Percentiles rank a stretch among this genome's conserved stretches.
phyloP scores from a whole-genome alignment of 1,284 basidiomycete genomes.

The Xerocomus nothofagi region DNA sequence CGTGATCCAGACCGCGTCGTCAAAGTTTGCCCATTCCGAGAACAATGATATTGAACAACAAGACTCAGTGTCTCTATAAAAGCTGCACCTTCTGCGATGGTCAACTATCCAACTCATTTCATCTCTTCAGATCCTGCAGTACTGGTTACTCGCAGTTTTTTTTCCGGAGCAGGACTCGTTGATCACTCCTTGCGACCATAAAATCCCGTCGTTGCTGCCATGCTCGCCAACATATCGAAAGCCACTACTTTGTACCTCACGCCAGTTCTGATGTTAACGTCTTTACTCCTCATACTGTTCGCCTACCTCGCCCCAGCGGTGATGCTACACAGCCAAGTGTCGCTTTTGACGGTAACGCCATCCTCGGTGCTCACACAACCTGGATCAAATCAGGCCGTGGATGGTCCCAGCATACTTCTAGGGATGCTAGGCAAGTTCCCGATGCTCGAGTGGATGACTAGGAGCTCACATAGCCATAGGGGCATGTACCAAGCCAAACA shows the following conservation, averaged over 20 bases:
- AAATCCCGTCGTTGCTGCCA: conserved; percentile 17
- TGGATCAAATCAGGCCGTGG: conserved; percentile 44
- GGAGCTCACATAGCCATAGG: conserved; percentile 42
- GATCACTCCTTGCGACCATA: conserved; percentile 3
- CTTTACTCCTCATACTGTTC: conserved; percentile 63
- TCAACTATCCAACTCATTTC: background rate
- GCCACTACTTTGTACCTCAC: conserved; percentile 67
- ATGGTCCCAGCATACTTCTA: conserved; percentile 69
- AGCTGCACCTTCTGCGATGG: conserved; percentile 4
- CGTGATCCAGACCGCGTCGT: background rate
- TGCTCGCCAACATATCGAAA: conserved; percentile 67
- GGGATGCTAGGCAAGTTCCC: conserved; percentile 58
- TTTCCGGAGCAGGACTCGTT: conserved; percentile 23
- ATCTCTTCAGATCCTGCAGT: conserved; percentile 17
- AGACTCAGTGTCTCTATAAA: conserved; percentile 22
- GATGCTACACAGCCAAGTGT: conserved; percentile 60
- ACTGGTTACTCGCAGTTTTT: conserved; percentile 25
- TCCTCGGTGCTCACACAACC: conserved; percentile 50
- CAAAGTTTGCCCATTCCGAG: conserved; percentile 3
- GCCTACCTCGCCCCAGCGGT: conserved; percentile 63
- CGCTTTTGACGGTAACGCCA: conserved; percentile 63
- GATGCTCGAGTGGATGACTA: background rate
- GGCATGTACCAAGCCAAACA: conserved; percentile 61
- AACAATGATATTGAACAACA: conserved; percentile 26
- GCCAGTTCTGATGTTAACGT: conserved; percentile 63